A percentile compares a stretch with the other conserved stretches of the same genome.
These are phyloP conservation scores for Punica granatum DNA, from an alignment of 345 rosid genomes.

Conservation along the genomic window DNA sequence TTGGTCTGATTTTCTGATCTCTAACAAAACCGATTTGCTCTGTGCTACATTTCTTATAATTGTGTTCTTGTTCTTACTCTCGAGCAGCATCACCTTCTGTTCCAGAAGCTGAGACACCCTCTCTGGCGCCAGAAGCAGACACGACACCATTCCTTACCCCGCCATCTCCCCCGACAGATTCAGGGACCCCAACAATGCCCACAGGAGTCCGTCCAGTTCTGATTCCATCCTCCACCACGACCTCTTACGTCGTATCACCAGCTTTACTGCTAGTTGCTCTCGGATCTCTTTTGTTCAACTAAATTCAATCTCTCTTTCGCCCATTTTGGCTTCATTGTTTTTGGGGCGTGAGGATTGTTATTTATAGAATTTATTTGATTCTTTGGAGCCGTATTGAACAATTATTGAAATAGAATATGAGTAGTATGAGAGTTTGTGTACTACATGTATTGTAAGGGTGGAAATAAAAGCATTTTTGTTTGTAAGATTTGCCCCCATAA, in stretches of 20 bases:
- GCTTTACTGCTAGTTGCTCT: constrained; percentile 35
- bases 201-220: constrained; percentile 45
- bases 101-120: constrained; percentile 52
- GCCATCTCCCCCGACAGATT: constrained; percentile 19
- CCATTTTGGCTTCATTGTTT: constrained; percentile 11
- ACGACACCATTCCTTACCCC: constrained; percentile 48
- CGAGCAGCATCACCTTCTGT: constrained; percentile 31
- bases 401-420: not conserved
- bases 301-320: not conserved
- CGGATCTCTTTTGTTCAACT: constrained; percentile 32
- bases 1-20: too few species aligned
- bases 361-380: not conserved
- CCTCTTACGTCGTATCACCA: constrained; percentile 29
- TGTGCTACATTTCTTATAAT: not conserved
- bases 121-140: constrained; percentile 49
- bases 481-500: too few species aligned
- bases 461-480: not conserved
- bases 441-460: not conserved
- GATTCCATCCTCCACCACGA: constrained; percentile 49
- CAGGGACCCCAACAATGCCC: constrained; percentile 33
- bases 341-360: not conserved
- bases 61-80: not conserved
- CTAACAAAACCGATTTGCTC: too few species aligned
- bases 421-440: not conserved
- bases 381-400: not conserved